Percentiles rank a stretch among this genome's conserved stretches.
These are phyloP conservation scores for Candida freyschussii DNA, from an alignment of 1,139 yeast genomes.

Conservation along the genomic window DNA sequence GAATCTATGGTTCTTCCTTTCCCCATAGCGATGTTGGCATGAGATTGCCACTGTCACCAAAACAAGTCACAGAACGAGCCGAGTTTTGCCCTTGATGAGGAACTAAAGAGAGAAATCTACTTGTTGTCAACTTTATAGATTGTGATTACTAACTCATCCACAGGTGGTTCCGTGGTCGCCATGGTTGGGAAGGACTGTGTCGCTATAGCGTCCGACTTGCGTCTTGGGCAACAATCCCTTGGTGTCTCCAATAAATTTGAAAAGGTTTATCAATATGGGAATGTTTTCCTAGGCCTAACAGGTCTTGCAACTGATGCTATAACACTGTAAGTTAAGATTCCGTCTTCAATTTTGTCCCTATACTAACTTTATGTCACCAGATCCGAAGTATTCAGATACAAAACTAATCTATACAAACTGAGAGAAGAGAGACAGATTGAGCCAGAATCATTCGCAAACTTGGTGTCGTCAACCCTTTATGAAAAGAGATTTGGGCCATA, in stretches of 20 bases:
- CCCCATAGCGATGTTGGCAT: too few relatives aligned
- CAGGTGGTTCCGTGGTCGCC: conserved; percentile 94
- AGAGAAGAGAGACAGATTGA: conserved; percentile 90
- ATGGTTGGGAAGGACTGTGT: conserved; percentile 99
- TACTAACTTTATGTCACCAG: conserved; percentile 78
- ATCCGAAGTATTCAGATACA: conserved; percentile 73
- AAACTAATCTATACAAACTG: conserved; percentile 83
- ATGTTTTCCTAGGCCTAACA: conserved; percentile 84
- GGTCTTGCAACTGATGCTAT: conserved; percentile 94
- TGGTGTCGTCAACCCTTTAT: conserved; percentile 85
- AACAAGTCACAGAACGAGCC: too few relatives aligned
- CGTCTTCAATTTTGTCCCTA: too few relatives aligned
- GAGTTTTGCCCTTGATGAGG: too few relatives aligned
- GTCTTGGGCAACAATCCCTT: conserved; percentile 89
- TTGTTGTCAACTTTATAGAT: too few relatives aligned
- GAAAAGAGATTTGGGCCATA: conserved; percentile 95
- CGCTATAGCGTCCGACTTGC: conserved; percentile 93
- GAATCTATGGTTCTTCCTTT: not conserved
- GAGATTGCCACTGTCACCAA: too few relatives aligned
- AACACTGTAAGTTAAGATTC: conserved; percentile 53
- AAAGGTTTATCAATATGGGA: conserved; percentile 81
- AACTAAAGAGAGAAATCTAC: too few relatives aligned
- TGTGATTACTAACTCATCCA: conserved; percentile 12
- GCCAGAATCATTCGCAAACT: conserved; percentile 89
- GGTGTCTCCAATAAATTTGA: conserved; percentile 93